Conservation (phyloP, 352 stramenopile species). For the Globisporangium ultimum region DNA sequence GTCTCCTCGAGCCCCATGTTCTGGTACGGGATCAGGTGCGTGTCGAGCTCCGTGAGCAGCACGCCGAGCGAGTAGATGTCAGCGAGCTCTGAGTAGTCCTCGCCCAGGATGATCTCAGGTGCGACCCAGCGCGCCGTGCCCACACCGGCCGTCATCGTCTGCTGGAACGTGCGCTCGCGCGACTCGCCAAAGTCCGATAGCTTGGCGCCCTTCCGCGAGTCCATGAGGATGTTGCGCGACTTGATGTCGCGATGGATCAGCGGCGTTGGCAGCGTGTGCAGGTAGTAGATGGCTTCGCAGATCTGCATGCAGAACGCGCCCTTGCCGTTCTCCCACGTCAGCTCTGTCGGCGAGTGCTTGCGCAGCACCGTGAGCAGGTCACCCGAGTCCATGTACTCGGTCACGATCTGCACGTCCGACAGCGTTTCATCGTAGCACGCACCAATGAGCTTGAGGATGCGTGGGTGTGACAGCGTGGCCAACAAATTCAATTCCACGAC, state of each 20-base stretch:
- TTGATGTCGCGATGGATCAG: conserved; percentile 93
- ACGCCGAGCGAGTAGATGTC: conserved; percentile 78
- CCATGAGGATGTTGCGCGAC: conserved; percentile 88
- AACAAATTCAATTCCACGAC: conserved; percentile 83
- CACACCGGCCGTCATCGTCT: conserved; percentile 74
- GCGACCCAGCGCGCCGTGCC: conserved; percentile 75
- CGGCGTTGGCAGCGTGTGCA: conserved; percentile 83
- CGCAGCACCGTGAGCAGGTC: conserved; percentile 65
- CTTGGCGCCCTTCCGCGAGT: conserved; percentile 68
- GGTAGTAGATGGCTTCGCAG: conserved; percentile 83
- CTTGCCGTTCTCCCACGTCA: conserved; percentile 65
- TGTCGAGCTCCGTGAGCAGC: conserved; percentile 67
- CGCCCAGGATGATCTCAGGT: conserved; percentile 73
- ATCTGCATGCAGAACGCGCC: conserved; percentile 73
- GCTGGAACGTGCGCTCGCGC: conserved; percentile 65
- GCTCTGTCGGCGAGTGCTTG: conserved; percentile 29
- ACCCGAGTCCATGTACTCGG: conserved; percentile 78
- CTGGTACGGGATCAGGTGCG: conserved; percentile 70
- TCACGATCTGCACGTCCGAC: conserved; percentile 72
- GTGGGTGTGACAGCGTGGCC: conserved; percentile 63
- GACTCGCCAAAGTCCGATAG: conserved; percentile 77
- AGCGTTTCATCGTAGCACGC: conserved; percentile 71
- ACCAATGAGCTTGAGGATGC: conserved; percentile 69
- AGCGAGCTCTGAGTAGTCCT: conserved; percentile 69
- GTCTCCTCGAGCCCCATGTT: conserved; percentile 64